A percentile compares a stretch with the other conserved stretches of the same genome.
Evolutionary conservation across 768 basidiomycete genomes (phyloP).

Genomic region (Lactarius hatsudake): DNA sequence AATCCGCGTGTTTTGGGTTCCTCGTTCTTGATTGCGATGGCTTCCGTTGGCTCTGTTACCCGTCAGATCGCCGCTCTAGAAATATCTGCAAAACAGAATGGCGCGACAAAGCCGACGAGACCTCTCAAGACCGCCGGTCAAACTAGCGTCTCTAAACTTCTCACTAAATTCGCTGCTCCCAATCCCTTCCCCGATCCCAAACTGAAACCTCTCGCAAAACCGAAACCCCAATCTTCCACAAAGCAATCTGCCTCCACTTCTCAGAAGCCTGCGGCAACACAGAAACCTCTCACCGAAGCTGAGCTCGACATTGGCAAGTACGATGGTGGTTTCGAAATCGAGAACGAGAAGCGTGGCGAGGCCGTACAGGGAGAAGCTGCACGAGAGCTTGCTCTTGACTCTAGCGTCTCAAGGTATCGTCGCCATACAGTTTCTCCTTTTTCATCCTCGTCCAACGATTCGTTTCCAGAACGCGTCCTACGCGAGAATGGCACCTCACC

Average conservation of each 20-base stretch:
- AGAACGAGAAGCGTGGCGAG: constrained; percentile 78
- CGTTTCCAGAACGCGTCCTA: constrained; percentile 56
- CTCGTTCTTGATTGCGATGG: constrained; percentile 31
- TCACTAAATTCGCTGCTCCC: constrained; percentile 72
- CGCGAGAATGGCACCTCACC: constrained; percentile 80
- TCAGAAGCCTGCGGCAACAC: constrained; percentile 26
- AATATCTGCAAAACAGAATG: constrained; percentile 50
- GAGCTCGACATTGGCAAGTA: constrained; percentile 81
- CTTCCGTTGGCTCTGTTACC: constrained; percentile 52
- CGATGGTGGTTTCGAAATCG: constrained; percentile 94
- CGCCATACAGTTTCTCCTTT: neutral
- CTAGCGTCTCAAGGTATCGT: constrained; percentile 60
- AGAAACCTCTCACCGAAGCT: constrained; percentile 27
- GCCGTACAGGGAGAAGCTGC: constrained; percentile 75
- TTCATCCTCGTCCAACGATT: constrained; percentile 10
- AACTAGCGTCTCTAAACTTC: constrained; percentile 62
- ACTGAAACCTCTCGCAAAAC: constrained; percentile 20
- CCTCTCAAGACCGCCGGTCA: constrained; percentile 56
- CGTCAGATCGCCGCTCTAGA: constrained; percentile 70
- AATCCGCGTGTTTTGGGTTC: neutral
- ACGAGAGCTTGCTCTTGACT: constrained; percentile 79
- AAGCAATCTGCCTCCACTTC: too few species aligned
- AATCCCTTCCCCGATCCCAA: constrained; percentile 43
- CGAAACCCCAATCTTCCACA: constrained; percentile 36
- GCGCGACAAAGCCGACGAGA: constrained; percentile 34